Conservation (phyloP, 2,329 filamentous ascomycete species). For the Monosporascus sp. region DNA sequence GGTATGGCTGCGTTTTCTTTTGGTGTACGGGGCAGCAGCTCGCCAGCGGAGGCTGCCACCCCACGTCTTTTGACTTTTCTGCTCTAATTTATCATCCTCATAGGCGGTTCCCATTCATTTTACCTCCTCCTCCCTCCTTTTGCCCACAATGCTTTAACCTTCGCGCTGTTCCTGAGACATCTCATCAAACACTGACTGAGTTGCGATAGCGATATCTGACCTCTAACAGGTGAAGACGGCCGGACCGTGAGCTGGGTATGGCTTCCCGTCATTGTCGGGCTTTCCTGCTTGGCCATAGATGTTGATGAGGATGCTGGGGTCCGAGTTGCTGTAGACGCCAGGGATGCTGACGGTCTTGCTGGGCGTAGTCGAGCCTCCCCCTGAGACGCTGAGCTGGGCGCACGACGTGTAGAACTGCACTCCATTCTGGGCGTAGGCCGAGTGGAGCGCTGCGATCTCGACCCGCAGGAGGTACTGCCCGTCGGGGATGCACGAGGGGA, state of each 20-base stretch:
- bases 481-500: slow-evolving; percentile 46
- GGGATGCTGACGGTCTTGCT: slow-evolving; percentile 39
- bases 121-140: too few species aligned
- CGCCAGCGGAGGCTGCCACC: too few species aligned
- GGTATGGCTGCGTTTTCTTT: too few species aligned
- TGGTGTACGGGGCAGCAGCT: too few species aligned
- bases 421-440: slow-evolving; percentile 32
- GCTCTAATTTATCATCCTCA: too few species aligned
- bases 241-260: slow-evolving; percentile 22
- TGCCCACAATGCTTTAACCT: too few species aligned
- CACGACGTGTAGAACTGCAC: slow-evolving; percentile 42
- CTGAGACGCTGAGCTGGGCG: slow-evolving; percentile 36
- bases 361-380: slow-evolving; percentile 32
- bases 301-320: slow-evolving; percentile 42
- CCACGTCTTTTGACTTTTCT: too few species aligned
- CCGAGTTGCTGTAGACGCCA: slow-evolving; percentile 37
- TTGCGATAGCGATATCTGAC: too few species aligned
- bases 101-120: too few species aligned
- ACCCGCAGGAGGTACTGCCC: slow-evolving; percentile 52
- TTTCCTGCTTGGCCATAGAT: slow-evolving; percentile 39
- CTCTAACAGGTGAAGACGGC: not conserved
- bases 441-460: slow-evolving; percentile 50
- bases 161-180: too few species aligned
- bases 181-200: too few species aligned
- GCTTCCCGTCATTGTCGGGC: slow-evolving; percentile 37